A percentile compares a stretch with the other conserved stretches of the same genome.
These are phyloP conservation scores for Macrophomina tecta DNA, from an alignment of 2,329 filamentous ascomycete genomes.

Conservation along the genomic window DNA sequence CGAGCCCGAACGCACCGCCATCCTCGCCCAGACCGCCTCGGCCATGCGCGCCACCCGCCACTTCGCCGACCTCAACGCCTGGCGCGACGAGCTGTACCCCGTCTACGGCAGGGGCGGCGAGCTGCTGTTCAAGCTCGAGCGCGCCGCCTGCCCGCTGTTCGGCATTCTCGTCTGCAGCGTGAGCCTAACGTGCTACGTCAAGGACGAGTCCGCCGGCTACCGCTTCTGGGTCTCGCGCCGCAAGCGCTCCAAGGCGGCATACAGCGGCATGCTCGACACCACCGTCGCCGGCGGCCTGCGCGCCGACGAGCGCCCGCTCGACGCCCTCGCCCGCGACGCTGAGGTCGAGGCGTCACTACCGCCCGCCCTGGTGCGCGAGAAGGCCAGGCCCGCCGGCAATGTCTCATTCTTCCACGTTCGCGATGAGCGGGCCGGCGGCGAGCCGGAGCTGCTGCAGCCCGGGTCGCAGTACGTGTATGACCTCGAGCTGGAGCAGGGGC, in stretches of 20 bases:
- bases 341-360: conserved; percentile 86
- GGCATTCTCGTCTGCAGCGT: conserved; percentile 53
- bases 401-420: conserved; percentile 87
- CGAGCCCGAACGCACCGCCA: conserved; percentile 66
- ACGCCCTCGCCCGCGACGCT: conserved; percentile 83
- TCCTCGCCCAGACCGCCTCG: conserved; percentile 63
- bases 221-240: conserved; percentile 86
- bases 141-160: conserved; percentile 49
- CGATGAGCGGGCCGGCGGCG: conserved; percentile 76
- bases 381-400: conserved; percentile 67
- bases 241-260: conserved; percentile 80
- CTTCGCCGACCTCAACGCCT: conserved; percentile 70
- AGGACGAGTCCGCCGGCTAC: conserved; percentile 57
- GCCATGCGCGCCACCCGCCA: conserved; percentile 73
- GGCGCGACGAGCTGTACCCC: conserved; percentile 50
- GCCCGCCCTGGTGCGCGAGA: conserved; percentile 68
- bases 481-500: conserved; percentile 67
- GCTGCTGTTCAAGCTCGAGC: conserved; percentile 50
- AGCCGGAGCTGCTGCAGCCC: conserved; percentile 82
- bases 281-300: conserved; percentile 87
- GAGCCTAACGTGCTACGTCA: conserved; percentile 49
- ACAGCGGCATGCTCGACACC: conserved; percentile 91
- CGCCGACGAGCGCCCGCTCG: conserved; percentile 78
- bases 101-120: conserved; percentile 48
- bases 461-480: conserved; percentile 94